Percentiles rank a stretch among this genome's conserved stretches.
These are phyloP conservation scores for Paragyromitra xinjiangensis DNA, from an alignment of 495 filamentous ascomycete genomes.

Conservation along the genomic window DNA sequence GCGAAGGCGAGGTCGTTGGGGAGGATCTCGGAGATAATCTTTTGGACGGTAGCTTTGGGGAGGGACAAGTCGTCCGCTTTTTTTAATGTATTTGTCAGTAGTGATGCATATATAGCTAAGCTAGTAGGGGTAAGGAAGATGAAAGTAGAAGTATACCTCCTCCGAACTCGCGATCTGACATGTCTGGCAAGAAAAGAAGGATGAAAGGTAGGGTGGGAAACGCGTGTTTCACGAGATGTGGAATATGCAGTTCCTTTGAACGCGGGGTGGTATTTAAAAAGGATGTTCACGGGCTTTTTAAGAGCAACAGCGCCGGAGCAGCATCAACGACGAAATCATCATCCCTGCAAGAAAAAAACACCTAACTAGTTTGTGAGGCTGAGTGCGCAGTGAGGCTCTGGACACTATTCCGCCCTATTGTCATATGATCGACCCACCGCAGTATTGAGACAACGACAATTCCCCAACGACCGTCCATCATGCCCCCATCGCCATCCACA, in stretches of 20 bases:
- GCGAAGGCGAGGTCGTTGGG: constrained; percentile 79
- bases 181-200: constrained; percentile 58
- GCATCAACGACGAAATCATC: constrained; percentile 30
- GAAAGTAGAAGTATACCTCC: constrained; percentile 62
- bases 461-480: constrained; percentile 2
- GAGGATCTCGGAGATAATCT: constrained; percentile 95
- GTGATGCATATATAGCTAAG: background rate
- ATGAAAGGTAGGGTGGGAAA: background rate
- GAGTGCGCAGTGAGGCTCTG: constrained; percentile 41
- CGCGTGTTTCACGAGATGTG: constrained; percentile 23
- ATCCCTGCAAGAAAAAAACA: constrained; percentile 21
- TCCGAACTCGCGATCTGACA: constrained; percentile 91
- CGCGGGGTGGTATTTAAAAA: constrained; percentile 46
- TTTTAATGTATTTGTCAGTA: constrained; percentile 49
- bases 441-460: constrained; percentile 7
- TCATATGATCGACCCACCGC: background rate
- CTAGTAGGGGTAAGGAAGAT: constrained; percentile 26
- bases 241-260: constrained; percentile 32
- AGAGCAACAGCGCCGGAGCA: constrained; percentile 11
- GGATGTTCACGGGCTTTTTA: constrained; percentile 42
- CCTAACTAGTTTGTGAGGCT: constrained; percentile 12
- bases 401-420: background rate
- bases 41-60: constrained; percentile 97
- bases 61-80: constrained; percentile 90
- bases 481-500: constrained; percentile 63